Base-by-base conservation (phyloP, 257 asterid species). In the Ajuga chamaepitys region DNA sequence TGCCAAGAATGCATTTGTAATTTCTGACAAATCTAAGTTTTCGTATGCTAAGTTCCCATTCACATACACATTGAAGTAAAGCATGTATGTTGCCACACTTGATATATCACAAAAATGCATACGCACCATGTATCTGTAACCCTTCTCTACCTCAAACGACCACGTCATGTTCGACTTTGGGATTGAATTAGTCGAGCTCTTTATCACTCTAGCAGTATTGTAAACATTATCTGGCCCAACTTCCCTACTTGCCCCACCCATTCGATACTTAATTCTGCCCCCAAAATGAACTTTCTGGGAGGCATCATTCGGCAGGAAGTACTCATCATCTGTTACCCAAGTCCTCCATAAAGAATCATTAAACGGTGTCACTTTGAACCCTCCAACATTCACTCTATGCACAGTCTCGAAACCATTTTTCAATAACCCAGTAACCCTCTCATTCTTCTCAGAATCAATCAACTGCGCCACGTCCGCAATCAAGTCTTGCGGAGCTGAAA, bases 261-360 rank as follows among this genome's bases (percentile, higher is more conserved):
- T 0, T 22, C 41, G 85, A 67, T 94, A 94, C 54, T 62, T 76
- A 64, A 90, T 86, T 73, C 81, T 74, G 9, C 96, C 99, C 45
- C 86, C 75, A 70, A 83, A 90, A 54, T 73, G 79, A 37, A 82
- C 61, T 16, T 38, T 50, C 22, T 82, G 75, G 3, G 78, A 73
- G 14, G 77, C 83, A 14, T 78, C 74, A 14, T 38, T 58, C 1
- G 77, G 74, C 25, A 62, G 64, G 32, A 86, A 50, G 78, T 62
- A 74, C 68, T 70, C 74, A 44, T 85, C 95, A 80, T 93, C 99
- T 1, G 87, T 54, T 7, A 84, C 67, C 99, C 97, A 93, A 38
- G 95, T 84, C 59, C 99, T 93, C 97, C 96, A 89, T 18, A 93
- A 16, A 12, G 99, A 87, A 77, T 94, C 99, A 28, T 94, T 94